Base-by-base conservation (phyloP, 1,139 yeast genomes). In the Kodamaea sp. region DNA sequence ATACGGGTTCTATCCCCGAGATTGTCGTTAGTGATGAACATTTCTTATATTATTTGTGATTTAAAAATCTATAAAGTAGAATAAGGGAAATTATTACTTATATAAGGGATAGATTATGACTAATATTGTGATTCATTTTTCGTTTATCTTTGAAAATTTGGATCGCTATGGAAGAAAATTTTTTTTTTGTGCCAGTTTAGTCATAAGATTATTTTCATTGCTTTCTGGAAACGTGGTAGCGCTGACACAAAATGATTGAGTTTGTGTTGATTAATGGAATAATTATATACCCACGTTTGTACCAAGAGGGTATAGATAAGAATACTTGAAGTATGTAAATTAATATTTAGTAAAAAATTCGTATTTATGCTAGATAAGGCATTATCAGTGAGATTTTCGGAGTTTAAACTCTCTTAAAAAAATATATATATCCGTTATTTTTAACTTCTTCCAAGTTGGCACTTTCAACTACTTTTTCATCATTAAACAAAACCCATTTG, bases 401-500 rank as follows among this genome's bases (percentile, higher is more conserved):
- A 15, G 20, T 15, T 31, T 27, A 15, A 9, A 33, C 11, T 27
- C 29, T 31, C 30, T 46, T 48, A 57, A 78, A 79, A 5, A 81
- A 40, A 50, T 79, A 84, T 4, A 84, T 66, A 56, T 84, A 84
- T 0, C 86, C 89, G 51, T 75, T 79, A 26, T 65, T 70, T 44
- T 72, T 74, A 47, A 86, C 69, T 58, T 86, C 88, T 42, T 75
- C 67, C 55, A 86, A 65, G 44, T 77, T 81, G 25, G 78, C 82
- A 24, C 87, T 84, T 20, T 73, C 63, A 7, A 87, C 95, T 8
- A 92, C 96, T 60, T 89, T 90, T 55, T 92, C 99, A 58, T 92
- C 99, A 53, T 92, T 92, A 65, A 81, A 92, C 43, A 92, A 67
- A 0, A 85, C 83, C 97, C 97, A 90, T 41, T 69, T 66, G n/a